Conservation (phyloP, 495 filamentous ascomycete genomes). For the Xylaria cubensis region DNA sequence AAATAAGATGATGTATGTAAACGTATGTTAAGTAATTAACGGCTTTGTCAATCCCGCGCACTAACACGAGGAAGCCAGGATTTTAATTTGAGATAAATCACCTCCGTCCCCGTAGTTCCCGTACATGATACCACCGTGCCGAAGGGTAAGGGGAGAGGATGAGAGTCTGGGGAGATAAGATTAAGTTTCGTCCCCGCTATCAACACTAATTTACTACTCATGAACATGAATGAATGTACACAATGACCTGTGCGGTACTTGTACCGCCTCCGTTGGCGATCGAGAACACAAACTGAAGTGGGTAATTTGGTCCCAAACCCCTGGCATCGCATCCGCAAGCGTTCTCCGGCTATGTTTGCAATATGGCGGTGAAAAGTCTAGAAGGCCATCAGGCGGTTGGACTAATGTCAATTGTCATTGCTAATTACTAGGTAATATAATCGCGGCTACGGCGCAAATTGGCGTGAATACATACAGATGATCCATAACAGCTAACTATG, state of each 20-base stretch:
- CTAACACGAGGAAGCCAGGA: neutral
- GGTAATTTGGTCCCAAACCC: constrained; percentile 9
- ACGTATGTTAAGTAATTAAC: constrained; percentile 4
- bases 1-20: neutral
- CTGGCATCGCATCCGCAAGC: constrained; percentile 1
- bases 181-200: neutral
- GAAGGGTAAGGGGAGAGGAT: constrained; percentile 18
- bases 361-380: constrained; percentile 15
- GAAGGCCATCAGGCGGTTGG: neutral
- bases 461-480: neutral
- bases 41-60: neutral
- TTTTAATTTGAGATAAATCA: constrained; percentile 9
- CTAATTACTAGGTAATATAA: neutral
- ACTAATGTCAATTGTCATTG: neutral
- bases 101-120: neutral
- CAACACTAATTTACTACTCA: neutral
- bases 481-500: neutral
- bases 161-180: constrained; percentile 1
- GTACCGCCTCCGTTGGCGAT: constrained; percentile 12
- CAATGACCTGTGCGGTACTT: constrained; percentile 19
- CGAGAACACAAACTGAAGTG: constrained; percentile 8
- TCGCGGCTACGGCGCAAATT: constrained; percentile 1
- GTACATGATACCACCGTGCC: constrained; percentile 6
- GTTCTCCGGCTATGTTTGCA: neutral
- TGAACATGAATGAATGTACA: constrained; percentile 4